Evolutionary conservation across 805 yeast species (phyloP), one percentile per base, ranked within the genome.

Genomic region (Candida khao-thaluensis): DNA sequence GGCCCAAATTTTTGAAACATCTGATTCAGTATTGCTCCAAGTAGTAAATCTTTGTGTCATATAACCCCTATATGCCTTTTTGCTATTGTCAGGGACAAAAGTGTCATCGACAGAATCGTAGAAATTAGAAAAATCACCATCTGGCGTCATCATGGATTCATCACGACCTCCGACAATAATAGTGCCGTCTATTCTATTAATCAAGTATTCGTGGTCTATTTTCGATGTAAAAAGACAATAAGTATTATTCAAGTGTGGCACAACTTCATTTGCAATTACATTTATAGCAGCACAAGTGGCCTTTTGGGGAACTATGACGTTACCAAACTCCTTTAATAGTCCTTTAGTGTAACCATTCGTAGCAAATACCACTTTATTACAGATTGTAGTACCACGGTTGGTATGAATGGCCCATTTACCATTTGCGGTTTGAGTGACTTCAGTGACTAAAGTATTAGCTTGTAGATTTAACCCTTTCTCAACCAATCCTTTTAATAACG

Each of bases 111-210:
- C 57, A 22, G 35, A 41, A 25, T 59, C 49, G 45, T 55, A 62
- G 35, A 62, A 54, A 4, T 22, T 41, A 16, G 35, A 18, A 14
- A 37, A 17, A 15, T 37, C 41, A 6, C 41, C 41, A 9, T 30
- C n/a, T 5, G 30, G 35, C 15, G 22, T 34, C 24, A 41, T 24
- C 14, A 36, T 7, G 15, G 44, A 52, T 51, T 38, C 42, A 49
- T 46, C 50, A 34, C 35, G 45, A 5, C 62, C 62, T 41, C 72
- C 72, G 37, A 57, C 66, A 28, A 66, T 51, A 14, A 66, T 48
- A 0, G 62, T 48, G 2, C 72, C 72, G 48, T 67, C 73, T 1
- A 60, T 51, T 49, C 70, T 52, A 47, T 64, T 63, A 48, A 66
- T 61, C 35, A 66, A 46, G 39, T 66, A 66, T 33, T 64, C 67